Conservation (phyloP, 352 stramenopile genomes). For the Peronosclerospora sorghi region DNA sequence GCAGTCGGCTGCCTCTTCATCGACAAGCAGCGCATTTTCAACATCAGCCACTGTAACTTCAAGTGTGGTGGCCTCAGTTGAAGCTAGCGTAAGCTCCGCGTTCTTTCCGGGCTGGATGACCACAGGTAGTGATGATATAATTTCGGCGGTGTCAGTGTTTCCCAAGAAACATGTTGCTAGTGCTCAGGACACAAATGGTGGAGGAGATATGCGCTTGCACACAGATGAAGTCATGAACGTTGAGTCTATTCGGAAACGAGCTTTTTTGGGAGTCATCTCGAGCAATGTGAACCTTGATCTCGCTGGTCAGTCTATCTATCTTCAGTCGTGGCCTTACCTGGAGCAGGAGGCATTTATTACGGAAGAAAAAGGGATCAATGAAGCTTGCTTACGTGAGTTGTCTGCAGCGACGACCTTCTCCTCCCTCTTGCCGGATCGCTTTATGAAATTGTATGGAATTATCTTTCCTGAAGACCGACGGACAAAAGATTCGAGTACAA, state of each 20-base stretch:
- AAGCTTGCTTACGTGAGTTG: constrained; percentile 46
- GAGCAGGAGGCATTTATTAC: constrained; percentile 45
- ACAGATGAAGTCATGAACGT: constrained; percentile 34
- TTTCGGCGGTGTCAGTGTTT: constrained; percentile 27
- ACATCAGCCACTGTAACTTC: background rate
- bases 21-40: background rate
- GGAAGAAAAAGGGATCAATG: constrained; percentile 32
- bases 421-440: constrained; percentile 29
- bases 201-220: constrained; percentile 26
- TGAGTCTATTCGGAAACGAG: constrained; percentile 59
- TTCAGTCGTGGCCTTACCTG: constrained; percentile 74
- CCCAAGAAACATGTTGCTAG: constrained; percentile 23
- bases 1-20: background rate
- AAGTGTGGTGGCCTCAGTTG: constrained; percentile 2
- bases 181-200: constrained; percentile 6
- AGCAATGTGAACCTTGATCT: constrained; percentile 29
- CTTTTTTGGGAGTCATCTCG: constrained; percentile 40
- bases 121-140: constrained; percentile 3
- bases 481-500: constrained; percentile 3
- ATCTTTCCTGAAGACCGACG: constrained; percentile 48
- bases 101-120: constrained; percentile 3
- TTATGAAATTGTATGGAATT: constrained; percentile 54
- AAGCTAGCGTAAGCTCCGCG: constrained; percentile 10
- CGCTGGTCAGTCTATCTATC: constrained; percentile 41
- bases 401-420: constrained; percentile 35